Evolutionary conservation across 768 basidiomycete genomes (phyloP), one percentile per base, ranked within the genome.

Genomic region (Pulveroboletus sp.): DNA sequence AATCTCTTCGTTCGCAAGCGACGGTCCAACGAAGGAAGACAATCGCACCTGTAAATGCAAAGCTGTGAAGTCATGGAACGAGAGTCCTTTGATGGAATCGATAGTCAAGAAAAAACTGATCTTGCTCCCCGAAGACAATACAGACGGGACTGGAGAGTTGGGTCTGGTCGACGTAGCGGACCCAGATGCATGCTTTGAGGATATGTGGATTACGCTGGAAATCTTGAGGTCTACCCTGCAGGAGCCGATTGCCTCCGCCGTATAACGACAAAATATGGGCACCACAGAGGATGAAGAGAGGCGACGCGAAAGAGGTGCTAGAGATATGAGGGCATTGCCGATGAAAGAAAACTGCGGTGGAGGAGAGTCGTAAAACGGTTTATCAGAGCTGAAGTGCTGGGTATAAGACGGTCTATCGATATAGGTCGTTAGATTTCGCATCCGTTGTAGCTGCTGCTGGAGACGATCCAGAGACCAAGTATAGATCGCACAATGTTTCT

Each of bases 261-360:
- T 96, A 62, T 94, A 95, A 30, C 89, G 83, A 63, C 92, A 95
- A 66, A 92, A 91, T 62, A 99, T 93, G 1, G 93, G 93, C 14
- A 89, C 81, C 0, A 77, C 80, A n/a, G 82, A 83, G 3, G 79
- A 76, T 1, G 84, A 87, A 3, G 89, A 86, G 33, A 90, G 71
- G 47, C 82, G 77, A 37, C 90, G 83, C 11, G 82, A 83, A 40
- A 98, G 76, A 2, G 93, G 84, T 0, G 86, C 82, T 24, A 99
- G 76, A 13, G 90, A 89, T 47, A 94, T 74, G 28, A 89, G 70
- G 1, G 89, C 86, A 59, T 89, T 87, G 49, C 94, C 96, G 49
- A 99, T 84, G 67, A 94, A 95, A 7, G 93, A 95, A 66, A 89
- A 94, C 57, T 87, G 83, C 7, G 92, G 89, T 2, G 91, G 82